These are phyloP conservation scores for Pichia sp. DNA, from an alignment of 1,139 yeast species.

Conservation along the genomic window DNA sequence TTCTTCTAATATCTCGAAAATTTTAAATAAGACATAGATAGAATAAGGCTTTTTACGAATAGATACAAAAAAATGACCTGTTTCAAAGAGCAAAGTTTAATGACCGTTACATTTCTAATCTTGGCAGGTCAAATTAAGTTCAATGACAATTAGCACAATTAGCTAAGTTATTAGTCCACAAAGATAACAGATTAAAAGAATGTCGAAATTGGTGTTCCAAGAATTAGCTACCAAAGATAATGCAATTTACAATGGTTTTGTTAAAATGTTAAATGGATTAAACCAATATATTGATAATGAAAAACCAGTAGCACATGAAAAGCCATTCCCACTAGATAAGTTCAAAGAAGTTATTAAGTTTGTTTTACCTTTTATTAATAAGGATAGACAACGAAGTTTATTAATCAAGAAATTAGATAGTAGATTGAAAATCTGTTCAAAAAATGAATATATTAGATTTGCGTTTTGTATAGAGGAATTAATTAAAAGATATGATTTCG, in stretches of 20 bases:
- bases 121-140: conserved; percentile 96
- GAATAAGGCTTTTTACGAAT: no score
- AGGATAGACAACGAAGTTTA: conserved; percentile 86
- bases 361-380: conserved; percentile 75
- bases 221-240: conserved; percentile 95
- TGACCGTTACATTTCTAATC: conserved; percentile 94
- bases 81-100: conserved; percentile 91
- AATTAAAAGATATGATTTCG: conserved; percentile 25
- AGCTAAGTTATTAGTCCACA: conserved; percentile 92
- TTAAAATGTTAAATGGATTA: conserved; percentile 89
- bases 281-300: conserved; percentile 58
- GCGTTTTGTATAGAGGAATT: conserved; percentile 62
- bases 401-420: conserved; percentile 70
- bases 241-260: conserved; percentile 93
- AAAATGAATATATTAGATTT: conserved; percentile 56
- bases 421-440: conserved; percentile 41
- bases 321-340: conserved; percentile 8
- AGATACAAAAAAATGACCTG: no score
- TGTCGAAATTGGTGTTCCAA: conserved; percentile 85
- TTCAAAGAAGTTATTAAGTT: conserved; percentile 79
- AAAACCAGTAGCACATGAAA: conserved; percentile 40
- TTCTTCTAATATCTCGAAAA: no score
- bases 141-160: conserved; percentile 96
- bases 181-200: conserved; percentile 85
- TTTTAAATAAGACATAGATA: no score